These are phyloP conservation scores for Lactarius psammicola DNA, from an alignment of 768 basidiomycete species.

Conservation along the genomic window DNA sequence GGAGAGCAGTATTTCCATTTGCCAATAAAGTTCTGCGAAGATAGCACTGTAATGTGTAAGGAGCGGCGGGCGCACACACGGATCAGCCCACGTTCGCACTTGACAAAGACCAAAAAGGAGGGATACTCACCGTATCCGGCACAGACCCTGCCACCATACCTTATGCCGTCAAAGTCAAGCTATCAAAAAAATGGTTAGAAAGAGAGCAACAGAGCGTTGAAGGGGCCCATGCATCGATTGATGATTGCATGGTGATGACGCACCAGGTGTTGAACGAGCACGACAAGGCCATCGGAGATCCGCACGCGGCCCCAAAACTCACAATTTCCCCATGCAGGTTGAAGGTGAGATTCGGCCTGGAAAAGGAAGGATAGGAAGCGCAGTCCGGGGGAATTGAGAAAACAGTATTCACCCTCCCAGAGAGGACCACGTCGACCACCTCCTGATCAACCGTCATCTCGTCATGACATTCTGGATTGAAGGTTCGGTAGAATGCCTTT, in stretches of 20 bases:
- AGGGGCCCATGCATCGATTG: not conserved
- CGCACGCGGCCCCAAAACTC: constrained; percentile 25
- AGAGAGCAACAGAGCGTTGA: not conserved
- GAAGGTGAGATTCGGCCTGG: constrained; percentile 16
- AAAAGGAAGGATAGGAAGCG: not conserved
- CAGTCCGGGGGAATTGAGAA: not conserved
- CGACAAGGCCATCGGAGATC: constrained; percentile 27
- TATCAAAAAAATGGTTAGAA: constrained; percentile 2
- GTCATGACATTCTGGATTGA: not conserved
- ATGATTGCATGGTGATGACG: not conserved
- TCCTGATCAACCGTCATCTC: constrained; percentile 3
- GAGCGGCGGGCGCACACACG: not conserved
- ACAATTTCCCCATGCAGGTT: constrained; percentile 20
- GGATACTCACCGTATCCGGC: constrained; percentile 24
- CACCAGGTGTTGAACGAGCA: constrained; percentile 21
- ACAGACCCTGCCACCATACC: constrained; percentile 14
- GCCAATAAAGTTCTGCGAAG: constrained; percentile 29
- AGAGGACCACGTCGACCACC: constrained; percentile 26
- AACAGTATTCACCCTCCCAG: constrained; percentile 20
- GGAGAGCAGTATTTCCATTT: constrained; percentile 19
- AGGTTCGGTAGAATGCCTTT: constrained; percentile 23
- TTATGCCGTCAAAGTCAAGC: not conserved
- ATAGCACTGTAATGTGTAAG: constrained; percentile 16
- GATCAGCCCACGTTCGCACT: constrained; percentile 3
- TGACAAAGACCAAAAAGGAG: not conserved